Evolutionary conservation across 768 basidiomycete species (phyloP).

Genomic region (Russula sp.): DNA sequence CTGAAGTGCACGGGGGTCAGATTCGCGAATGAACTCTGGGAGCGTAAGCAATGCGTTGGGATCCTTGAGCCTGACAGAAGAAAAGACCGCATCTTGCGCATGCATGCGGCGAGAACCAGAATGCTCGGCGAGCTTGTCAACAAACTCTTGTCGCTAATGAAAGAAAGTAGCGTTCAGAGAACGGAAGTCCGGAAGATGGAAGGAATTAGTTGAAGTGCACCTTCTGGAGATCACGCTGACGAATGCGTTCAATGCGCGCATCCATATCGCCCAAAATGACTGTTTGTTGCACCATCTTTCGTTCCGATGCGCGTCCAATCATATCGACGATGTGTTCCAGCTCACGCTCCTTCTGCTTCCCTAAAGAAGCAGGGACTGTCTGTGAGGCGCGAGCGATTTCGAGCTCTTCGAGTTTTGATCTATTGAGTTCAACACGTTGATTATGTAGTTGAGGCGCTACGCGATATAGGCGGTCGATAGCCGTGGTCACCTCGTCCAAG

Average conservation of each 20-base stretch:
- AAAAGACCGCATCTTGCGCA: conserved; percentile 71
- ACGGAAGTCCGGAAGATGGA: conserved; percentile 9
- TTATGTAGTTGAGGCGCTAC: conserved; percentile 87
- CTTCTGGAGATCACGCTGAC: conserved; percentile 59
- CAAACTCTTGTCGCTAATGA: conserved; percentile 66
- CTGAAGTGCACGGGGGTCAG: conserved; percentile 23
- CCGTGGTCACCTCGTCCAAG: conserved; percentile 77
- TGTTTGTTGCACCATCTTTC: conserved; percentile 67
- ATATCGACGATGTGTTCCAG: conserved; percentile 70
- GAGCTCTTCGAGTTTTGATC: conserved; percentile 65
- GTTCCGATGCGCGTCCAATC: conserved; percentile 65
- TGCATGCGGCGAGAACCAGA: conserved; percentile 72
- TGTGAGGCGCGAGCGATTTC: conserved; percentile 61
- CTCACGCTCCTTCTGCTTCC: conserved; percentile 54
- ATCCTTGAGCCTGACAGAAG: conserved; percentile 34
- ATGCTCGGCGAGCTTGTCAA: conserved; percentile 68
- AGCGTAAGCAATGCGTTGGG: conserved; percentile 52
- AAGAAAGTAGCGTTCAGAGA: conserved; percentile 7
- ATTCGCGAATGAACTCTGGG: conserved; percentile 42
- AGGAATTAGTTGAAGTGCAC: conserved; percentile 39
- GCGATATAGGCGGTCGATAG: conserved; percentile 85
- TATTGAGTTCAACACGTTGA: conserved; percentile 88
- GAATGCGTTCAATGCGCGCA: conserved; percentile 51
- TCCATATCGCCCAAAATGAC: conserved; percentile 62
- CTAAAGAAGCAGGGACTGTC: conserved; percentile 35